A percentile compares a stretch with the other conserved stretches of the same genome.
Conservation (phyloP, 371 early-diverging fungal species). For the Lichtheimia ramosa region DNA sequence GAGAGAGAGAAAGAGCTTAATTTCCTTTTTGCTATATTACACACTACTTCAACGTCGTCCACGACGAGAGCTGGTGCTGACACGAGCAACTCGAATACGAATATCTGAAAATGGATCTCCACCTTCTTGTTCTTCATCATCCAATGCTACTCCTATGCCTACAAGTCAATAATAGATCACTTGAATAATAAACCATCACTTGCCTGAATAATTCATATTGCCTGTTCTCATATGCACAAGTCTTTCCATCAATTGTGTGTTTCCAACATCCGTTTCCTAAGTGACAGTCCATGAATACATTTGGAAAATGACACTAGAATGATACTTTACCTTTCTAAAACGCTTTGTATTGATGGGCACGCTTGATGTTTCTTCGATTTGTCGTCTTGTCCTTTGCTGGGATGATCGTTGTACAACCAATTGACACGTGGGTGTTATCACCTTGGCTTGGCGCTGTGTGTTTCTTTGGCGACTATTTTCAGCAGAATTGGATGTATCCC, state of each 20-base stretch:
- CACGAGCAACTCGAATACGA: neutral
- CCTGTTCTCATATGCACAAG: neutral
- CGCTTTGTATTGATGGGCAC: too few species aligned
- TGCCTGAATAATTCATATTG: neutral
- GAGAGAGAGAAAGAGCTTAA: neutral
- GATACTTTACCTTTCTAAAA: too few species aligned
- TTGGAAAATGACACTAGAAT: too few species aligned
- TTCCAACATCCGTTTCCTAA: too few species aligned
- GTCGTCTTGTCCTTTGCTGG: too few species aligned
- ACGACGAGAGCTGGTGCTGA: neutral
- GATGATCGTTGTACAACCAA: too few species aligned
- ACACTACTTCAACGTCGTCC: neutral
- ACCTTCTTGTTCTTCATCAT: neutral
- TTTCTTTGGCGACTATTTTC: too few species aligned
- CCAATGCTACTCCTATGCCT: neutral
- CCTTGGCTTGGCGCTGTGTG: too few species aligned
- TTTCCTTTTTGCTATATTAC: neutral
- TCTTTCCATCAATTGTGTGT: neutral
- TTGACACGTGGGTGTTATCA: too few species aligned
- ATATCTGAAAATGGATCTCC: slow-evolving; percentile 5
- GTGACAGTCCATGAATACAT: too few species aligned
- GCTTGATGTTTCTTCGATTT: too few species aligned
- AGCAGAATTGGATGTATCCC: too few species aligned
- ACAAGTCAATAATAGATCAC: neutral
- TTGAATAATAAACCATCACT: neutral